These are phyloP conservation scores for Didymella pomorum DNA, from an alignment of 2,329 filamentous ascomycete species.

Conservation along the genomic window DNA sequence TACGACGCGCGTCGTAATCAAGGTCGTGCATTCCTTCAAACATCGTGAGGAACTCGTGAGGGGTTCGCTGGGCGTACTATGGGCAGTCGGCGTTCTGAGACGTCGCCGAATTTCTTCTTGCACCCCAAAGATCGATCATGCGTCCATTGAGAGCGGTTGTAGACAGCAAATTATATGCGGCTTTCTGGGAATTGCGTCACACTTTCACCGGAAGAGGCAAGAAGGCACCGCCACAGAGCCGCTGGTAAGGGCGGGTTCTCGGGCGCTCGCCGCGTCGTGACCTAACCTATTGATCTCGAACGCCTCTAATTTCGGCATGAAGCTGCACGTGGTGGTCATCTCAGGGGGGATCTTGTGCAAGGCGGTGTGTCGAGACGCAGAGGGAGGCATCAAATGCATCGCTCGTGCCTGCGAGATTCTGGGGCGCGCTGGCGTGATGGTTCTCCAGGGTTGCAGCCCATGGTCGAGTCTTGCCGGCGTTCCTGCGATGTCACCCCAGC, in stretches of 20 bases:
- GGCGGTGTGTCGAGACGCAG: slow-evolving; percentile 34
- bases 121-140: slow-evolving; percentile 23
- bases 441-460: slow-evolving; percentile 30
- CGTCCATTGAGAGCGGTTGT: slow-evolving; percentile 12
- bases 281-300: slow-evolving; percentile 37
- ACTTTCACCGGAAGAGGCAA: slow-evolving; percentile 17
- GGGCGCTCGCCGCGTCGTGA: slow-evolving; percentile 34
- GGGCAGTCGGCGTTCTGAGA: slow-evolving; percentile 11
- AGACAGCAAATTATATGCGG: slow-evolving; percentile 17
- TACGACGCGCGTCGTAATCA: slow-evolving; percentile 39
- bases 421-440: slow-evolving; percentile 34
- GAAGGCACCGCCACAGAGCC: slow-evolving; percentile 19
- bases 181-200: slow-evolving; percentile 11
- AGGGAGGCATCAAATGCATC: slow-evolving; percentile 22
- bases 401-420: slow-evolving; percentile 24
- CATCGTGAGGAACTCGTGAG: slow-evolving; percentile 24
- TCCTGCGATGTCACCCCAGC: slow-evolving; percentile 35
- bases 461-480: slow-evolving; percentile 15
- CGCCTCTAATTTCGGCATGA: slow-evolving; percentile 35
- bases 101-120: slow-evolving; percentile 11
- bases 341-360: slow-evolving; percentile 25
- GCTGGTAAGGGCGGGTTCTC: slow-evolving; percentile 19
- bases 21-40: slow-evolving; percentile 23
- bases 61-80: slow-evolving; percentile 8
- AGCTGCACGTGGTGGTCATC: slow-evolving; percentile 42